A percentile compares a stretch with the other conserved stretches of the same genome.
Conservation (phyloP, 2,329 filamentous ascomycete species). For the Diaporthe velutina region DNA sequence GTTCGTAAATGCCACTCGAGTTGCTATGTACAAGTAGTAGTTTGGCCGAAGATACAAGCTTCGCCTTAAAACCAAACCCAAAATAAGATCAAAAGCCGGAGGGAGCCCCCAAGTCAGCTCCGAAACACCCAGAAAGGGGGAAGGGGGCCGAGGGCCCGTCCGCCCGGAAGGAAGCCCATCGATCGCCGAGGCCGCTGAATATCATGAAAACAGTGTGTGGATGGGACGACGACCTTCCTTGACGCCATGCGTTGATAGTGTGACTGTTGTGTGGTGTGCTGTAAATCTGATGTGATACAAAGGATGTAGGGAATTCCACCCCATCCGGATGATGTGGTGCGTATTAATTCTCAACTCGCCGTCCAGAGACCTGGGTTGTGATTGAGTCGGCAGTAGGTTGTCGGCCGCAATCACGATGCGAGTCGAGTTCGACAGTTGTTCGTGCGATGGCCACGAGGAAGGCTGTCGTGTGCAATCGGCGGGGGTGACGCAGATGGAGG, state of each 20-base stretch:
- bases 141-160: constrained; percentile 19
- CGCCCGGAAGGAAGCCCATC: constrained; percentile 20
- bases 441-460: not conserved
- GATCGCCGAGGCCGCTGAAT: constrained; percentile 13
- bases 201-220: constrained; percentile 15
- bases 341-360: not conserved
- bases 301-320: constrained; percentile 6
- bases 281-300: not conserved
- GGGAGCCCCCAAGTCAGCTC: constrained; percentile 8
- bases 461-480: constrained; percentile 11
- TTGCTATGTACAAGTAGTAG: constrained; percentile 20
- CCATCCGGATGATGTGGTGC: constrained; percentile 4
- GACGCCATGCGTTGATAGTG: constrained; percentile 27
- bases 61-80: constrained; percentile 9
- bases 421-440: not conserved
- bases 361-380: not conserved
- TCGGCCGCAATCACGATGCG: not conserved
- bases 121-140: constrained; percentile 29
- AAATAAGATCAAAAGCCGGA: constrained; percentile 19
- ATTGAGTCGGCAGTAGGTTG: not conserved
- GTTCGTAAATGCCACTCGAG: constrained; percentile 26
- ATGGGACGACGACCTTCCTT: constrained; percentile 15
- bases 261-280: constrained; percentile 4
- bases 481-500: not conserved
- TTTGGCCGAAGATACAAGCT: constrained; percentile 2